Evolutionary conservation across 225 moss, liverwort and hornwort species (phyloP).

Genomic region (Sphagnum tenellum): DNA sequence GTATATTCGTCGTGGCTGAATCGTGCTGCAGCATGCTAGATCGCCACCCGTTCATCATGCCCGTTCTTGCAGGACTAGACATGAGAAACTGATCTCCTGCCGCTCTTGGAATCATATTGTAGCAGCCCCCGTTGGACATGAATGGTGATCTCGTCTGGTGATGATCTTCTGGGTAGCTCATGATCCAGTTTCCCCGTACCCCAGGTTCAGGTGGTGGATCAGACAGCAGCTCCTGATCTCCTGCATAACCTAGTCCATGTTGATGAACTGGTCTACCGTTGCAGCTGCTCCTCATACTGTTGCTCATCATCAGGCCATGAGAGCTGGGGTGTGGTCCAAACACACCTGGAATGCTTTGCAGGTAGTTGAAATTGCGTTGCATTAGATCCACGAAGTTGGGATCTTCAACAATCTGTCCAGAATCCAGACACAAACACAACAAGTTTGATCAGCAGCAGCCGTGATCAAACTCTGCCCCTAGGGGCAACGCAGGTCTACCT

Average conservation of each 20-base stretch:
- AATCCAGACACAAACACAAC: too few species aligned
- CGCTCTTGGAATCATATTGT: slow-evolving; percentile 17
- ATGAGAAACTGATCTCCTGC: slow-evolving; percentile 12
- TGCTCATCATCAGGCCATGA: slow-evolving; percentile 14
- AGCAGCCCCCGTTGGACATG: neutral
- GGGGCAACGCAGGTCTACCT: too few species aligned
- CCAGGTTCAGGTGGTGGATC: too few species aligned
- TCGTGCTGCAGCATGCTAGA: neutral
- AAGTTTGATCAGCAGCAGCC: too few species aligned
- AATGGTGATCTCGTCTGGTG: too few species aligned
- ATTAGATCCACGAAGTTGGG: slow-evolving; percentile 42
- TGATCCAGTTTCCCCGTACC: too few species aligned
- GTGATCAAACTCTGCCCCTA: too few species aligned
- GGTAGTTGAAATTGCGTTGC: slow-evolving; percentile 45
- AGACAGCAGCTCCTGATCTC: slow-evolving; percentile 1
- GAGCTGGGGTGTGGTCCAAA: slow-evolving; percentile 43
- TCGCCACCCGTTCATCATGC: slow-evolving; percentile 22
- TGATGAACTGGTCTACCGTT: slow-evolving; percentile 22
- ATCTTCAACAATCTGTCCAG: slow-evolving; percentile 33
- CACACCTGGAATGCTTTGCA: slow-evolving; percentile 45
- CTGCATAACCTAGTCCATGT: slow-evolving; percentile 1
- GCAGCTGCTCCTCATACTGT: slow-evolving; percentile 3
- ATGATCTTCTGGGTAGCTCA: too few species aligned
- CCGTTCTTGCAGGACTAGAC: neutral
- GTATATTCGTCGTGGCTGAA: too few species aligned